These are phyloP conservation scores for Wolfiporia cocos DNA, from an alignment of 1,284 basidiomycete species.

Conservation along the genomic window DNA sequence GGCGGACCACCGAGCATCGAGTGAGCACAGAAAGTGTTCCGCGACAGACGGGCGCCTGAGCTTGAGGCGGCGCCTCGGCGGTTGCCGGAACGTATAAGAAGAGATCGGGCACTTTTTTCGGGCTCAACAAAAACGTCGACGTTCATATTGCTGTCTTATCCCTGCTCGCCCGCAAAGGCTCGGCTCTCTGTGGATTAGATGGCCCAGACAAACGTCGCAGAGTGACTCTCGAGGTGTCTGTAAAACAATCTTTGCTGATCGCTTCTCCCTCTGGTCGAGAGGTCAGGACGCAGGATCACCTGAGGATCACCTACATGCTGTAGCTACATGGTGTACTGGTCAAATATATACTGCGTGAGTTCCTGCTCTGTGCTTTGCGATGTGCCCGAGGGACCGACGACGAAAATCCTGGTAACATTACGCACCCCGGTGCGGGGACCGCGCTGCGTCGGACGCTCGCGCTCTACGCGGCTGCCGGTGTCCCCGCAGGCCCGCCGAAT, in stretches of 20 bases:
- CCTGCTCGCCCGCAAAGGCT: slow-evolving; percentile 33
- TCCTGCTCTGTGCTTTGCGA: slow-evolving; percentile 2
- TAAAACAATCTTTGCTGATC: slow-evolving; percentile 89
- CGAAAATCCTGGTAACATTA: slow-evolving; percentile 84
- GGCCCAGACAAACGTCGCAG: slow-evolving; percentile 89
- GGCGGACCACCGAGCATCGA: slow-evolving; percentile 15
- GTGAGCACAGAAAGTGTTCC: too few relatives aligned
- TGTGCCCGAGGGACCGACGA: slow-evolving; percentile 39
- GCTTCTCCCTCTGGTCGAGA: slow-evolving; percentile 83
- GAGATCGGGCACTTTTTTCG: neutral
- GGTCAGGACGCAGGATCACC: slow-evolving; percentile 85
- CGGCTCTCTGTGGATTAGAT: slow-evolving; percentile 46
- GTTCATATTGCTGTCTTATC: slow-evolving; percentile 78
- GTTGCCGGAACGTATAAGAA: slow-evolving; percentile 15
- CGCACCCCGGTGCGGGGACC: slow-evolving; percentile 45
- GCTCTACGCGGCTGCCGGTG: neutral
- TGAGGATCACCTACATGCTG: slow-evolving; percentile 64
- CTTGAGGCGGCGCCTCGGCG: slow-evolving; percentile 13
- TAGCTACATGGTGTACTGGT: slow-evolving; percentile 5
- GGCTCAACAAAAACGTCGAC: slow-evolving; percentile 30
- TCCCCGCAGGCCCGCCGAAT: slow-evolving; percentile 3
- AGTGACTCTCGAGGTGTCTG: slow-evolving; percentile 46
- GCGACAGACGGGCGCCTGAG: slow-evolving; percentile 15
- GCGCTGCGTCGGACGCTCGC: neutral
- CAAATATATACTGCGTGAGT: slow-evolving; percentile 13